Percentiles rank a stretch among this genome's conserved stretches.
Evolutionary conservation across 2,329 filamentous ascomycete species (phyloP).

Genomic region (Pseudocercospora eumusae): DNA sequence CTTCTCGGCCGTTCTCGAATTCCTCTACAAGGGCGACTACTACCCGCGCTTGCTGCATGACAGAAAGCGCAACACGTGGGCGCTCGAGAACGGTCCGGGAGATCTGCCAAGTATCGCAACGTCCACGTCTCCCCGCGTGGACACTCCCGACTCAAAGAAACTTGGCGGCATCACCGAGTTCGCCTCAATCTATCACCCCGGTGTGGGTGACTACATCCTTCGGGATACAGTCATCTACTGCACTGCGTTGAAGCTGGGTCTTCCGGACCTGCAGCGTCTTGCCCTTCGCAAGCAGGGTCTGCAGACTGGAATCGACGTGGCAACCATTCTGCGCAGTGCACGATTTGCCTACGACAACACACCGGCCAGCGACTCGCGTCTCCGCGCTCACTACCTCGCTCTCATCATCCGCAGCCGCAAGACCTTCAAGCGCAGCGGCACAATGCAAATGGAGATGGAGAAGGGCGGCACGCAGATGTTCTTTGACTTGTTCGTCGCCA

Average conservation of each 20-base stretch:
- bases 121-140: slow-evolving; percentile 55
- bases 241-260: slow-evolving; percentile 82
- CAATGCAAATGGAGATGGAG: slow-evolving; percentile 99
- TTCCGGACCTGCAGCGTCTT: slow-evolving; percentile 89
- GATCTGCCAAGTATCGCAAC: slow-evolving; percentile 32
- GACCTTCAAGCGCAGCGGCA: slow-evolving; percentile 97
- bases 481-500: slow-evolving; percentile 96
- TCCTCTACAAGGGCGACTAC: slow-evolving; percentile 96
- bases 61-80: slow-evolving; percentile 80
- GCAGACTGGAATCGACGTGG: slow-evolving; percentile 88
- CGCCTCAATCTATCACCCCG: slow-evolving; percentile 74
- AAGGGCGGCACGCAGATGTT: slow-evolving; percentile 82
- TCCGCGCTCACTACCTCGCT: slow-evolving; percentile 95
- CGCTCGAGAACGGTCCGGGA: slow-evolving; percentile 69
- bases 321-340: slow-evolving; percentile 85
- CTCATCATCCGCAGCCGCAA: slow-evolving; percentile 96
- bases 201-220: slow-evolving; percentile 74
- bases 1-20: slow-evolving; percentile 92
- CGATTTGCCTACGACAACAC: slow-evolving; percentile 96
- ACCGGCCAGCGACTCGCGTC: slow-evolving; percentile 84
- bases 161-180: slow-evolving; percentile 60
- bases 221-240: slow-evolving; percentile 95
- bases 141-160: slow-evolving; percentile 43
- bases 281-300: slow-evolving; percentile 92
- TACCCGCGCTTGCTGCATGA: slow-evolving; percentile 85